A percentile compares a stretch with the other conserved stretches of the same genome.
Evolutionary conservation across 441 rosid species (phyloP).

Genomic region (Kokia cookei): DNA sequence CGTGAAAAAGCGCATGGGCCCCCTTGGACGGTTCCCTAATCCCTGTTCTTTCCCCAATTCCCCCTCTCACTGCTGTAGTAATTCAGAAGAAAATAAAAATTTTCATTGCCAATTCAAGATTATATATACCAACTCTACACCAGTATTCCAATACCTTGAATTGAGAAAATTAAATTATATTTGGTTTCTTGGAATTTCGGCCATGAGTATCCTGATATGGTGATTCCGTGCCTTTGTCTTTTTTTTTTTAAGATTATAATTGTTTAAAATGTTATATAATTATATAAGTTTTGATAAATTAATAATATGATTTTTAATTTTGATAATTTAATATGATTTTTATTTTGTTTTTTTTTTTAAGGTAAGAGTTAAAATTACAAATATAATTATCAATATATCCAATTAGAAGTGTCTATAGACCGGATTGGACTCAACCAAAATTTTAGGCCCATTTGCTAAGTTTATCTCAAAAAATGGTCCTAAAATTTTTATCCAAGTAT

Average conservation of each 20-base stretch:
- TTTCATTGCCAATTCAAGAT: background rate
- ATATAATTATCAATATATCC: no score
- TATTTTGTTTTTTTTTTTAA: no score
- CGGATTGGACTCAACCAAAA: no score
- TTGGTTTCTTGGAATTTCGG: background rate
- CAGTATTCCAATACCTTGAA: background rate
- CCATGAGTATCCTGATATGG: background rate
- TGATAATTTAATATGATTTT: no score
- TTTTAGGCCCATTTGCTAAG: no score
- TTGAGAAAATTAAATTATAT: background rate
- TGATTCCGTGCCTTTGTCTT: background rate
- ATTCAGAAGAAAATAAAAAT: background rate
- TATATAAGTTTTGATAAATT: no score
- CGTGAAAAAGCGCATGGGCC: constrained; percentile 34
- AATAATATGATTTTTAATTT: no score
- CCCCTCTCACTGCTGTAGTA: constrained; percentile 3
- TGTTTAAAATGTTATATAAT: background rate
- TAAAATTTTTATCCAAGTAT: no score
- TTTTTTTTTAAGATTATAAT: no score
- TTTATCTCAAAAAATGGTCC: no score
- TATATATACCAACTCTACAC: constrained; percentile 1
- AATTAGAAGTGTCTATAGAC: no score
- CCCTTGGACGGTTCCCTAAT: constrained; percentile 4
- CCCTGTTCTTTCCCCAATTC: constrained; percentile 7
- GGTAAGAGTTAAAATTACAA: no score